Evolutionary conservation across 2,329 filamentous ascomycete species (phyloP), one percentile per base, ranked within the genome.

Genomic region (Trichoderma guizhouense): DNA sequence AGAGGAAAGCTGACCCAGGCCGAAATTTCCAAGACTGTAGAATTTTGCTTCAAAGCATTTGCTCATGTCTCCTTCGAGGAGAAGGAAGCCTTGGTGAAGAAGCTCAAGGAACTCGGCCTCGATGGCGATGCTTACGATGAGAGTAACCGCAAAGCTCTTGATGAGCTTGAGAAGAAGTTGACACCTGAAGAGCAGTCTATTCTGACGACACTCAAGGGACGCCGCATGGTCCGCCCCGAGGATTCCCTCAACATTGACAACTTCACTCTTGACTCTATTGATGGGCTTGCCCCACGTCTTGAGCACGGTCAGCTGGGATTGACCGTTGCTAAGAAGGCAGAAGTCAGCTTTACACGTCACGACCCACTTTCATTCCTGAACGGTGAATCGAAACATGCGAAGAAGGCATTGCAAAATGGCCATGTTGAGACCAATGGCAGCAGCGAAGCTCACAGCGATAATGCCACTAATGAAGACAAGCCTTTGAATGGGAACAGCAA

Each of bases 1-100:
- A 63, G 30, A n/a, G 72, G 69, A 28, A 78, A 79, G 43, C 72
- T 81, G 58, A 76, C 80, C 3, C 76, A 79, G 71, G 64, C 73
- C 24, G 77, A 80, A n/a, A 74, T 81, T 15, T 75, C 74, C 61
- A 78, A 81, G 73, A 76, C 78, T 5, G 71, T 81, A 30, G 76
- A 81, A 24, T 82, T 82, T 72, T 79, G 79, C 73, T 72, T 78
- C 64, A 76, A 75, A 18, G 80, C 80, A 9, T 81, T 80, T 66
- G 72, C 73, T 4, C 69, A 74, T 67, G 75, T 75, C 36, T 43
- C 60, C 2, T 47, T 66, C 8, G 65, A 71, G 34, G 67, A 74
- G 57, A 74, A 74, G 60, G 73, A 73, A 9, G 65, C 64, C 1
- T 55, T 76, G 3, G 68, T 74, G 8, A 69, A 72, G n/a, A 76